These are phyloP conservation scores for Colletotrichum orchidophilum DNA, from an alignment of 2,329 filamentous ascomycete genomes.

Conservation along the genomic window DNA sequence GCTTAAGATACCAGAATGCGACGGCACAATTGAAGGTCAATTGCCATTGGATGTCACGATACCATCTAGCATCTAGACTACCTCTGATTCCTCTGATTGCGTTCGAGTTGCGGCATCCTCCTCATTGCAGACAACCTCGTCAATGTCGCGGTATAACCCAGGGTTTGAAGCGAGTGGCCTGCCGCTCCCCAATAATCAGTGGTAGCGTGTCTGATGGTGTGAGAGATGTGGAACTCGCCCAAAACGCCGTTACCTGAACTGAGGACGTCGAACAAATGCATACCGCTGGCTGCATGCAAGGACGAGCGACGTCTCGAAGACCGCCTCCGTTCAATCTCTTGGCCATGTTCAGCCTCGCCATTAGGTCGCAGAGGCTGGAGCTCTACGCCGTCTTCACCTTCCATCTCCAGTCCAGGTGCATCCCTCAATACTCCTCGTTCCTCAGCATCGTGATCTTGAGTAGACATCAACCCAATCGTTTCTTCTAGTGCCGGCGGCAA, in stretches of 20 bases:
- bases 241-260: constrained; percentile 65
- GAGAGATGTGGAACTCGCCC: constrained; percentile 62
- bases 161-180: constrained; percentile 61
- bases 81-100: constrained; percentile 29
- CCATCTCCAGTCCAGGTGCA: constrained; percentile 45
- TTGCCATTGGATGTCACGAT: constrained; percentile 10
- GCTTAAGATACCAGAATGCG: constrained; percentile 50
- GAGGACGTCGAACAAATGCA: constrained; percentile 57
- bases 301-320: constrained; percentile 35
- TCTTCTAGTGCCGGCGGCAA: constrained; percentile 15
- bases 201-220: constrained; percentile 58
- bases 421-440: constrained; percentile 61
- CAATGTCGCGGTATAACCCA: constrained; percentile 63
- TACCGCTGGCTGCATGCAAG: constrained; percentile 36
- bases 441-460: constrained; percentile 65
- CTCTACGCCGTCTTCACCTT: constrained; percentile 56
- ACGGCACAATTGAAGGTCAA: constrained; percentile 32
- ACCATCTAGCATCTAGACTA: constrained; percentile 15
- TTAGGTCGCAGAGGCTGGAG: constrained; percentile 45
- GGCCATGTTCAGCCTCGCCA: constrained; percentile 14
- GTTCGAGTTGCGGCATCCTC: constrained; percentile 29
- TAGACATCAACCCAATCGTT: constrained; percentile 4
- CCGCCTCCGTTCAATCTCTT: constrained; percentile 33
- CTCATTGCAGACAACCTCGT: constrained; percentile 45
- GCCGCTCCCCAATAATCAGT: constrained; percentile 57